phyloP scores from a whole-genome alignment of 768 basidiomycete genomes.

The Lactarius akahatsu region DNA sequence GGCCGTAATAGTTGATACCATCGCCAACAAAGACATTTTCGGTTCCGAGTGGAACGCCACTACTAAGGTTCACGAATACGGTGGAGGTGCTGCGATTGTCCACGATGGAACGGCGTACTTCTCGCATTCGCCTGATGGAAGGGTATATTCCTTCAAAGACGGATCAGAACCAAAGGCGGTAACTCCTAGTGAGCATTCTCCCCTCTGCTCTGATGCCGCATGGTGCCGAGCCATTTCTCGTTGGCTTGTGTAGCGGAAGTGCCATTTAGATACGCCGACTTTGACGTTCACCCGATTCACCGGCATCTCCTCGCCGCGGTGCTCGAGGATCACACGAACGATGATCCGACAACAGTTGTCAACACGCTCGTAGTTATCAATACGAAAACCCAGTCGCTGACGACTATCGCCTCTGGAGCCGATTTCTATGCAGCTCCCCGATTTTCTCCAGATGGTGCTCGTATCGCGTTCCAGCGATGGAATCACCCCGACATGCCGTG shows the following conservation, averaged over 20 bases:
- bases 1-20: constrained; percentile 55
- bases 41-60: constrained; percentile 55
- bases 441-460: constrained; percentile 59
- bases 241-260: constrained; percentile 36
- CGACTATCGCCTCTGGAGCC: constrained; percentile 52
- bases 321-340: constrained; percentile 68
- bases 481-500: constrained; percentile 71
- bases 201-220: neutral
- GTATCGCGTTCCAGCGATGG: constrained; percentile 66
- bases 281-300: constrained; percentile 54
- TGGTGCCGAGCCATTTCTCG: neutral
- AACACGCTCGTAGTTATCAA: constrained; percentile 61
- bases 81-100: constrained; percentile 60
- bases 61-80: constrained; percentile 67
- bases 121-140: constrained; percentile 52
- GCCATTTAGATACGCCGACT: constrained; percentile 61
- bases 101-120: constrained; percentile 55
- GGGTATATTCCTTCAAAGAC: constrained; percentile 47
- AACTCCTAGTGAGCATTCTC: constrained; percentile 53
- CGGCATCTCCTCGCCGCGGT: constrained; percentile 57
- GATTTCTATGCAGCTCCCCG: constrained; percentile 69
- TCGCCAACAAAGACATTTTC: constrained; percentile 50
- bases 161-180: constrained; percentile 45
- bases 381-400: constrained; percentile 43
- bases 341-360: constrained; percentile 49